Conservation (phyloP, 805 yeast species). For the Kodamaea kaohsiungensis region DNA sequence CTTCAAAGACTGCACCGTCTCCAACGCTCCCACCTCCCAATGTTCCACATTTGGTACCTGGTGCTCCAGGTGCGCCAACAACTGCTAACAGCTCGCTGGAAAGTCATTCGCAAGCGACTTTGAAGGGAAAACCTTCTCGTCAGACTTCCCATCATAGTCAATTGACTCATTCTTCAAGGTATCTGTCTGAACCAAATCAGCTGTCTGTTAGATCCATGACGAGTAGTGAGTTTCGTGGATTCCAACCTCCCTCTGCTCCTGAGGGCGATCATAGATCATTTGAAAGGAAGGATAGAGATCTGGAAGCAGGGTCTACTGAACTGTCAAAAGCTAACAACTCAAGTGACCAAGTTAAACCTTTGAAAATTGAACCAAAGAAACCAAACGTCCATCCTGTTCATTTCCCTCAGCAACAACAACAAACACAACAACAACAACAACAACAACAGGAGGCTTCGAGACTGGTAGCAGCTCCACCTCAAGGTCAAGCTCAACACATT, state of each 20-base stretch:
- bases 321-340: background rate
- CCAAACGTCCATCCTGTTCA: background rate
- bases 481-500: background rate
- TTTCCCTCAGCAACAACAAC: too few relatives aligned
- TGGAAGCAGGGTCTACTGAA: background rate
- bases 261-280: background rate
- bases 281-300: background rate
- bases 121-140: slow-evolving; percentile 1
- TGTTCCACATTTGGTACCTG: background rate
- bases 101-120: background rate
- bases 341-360: background rate
- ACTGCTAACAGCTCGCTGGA: background rate
- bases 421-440: too few relatives aligned
- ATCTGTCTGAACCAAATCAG: slow-evolving; percentile 2
- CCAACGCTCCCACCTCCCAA: background rate
- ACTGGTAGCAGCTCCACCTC: background rate
- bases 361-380: background rate
- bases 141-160: background rate
- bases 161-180: background rate
- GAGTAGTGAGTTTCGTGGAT: slow-evolving; percentile 10
- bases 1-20: background rate
- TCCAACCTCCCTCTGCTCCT: slow-evolving; percentile 11
- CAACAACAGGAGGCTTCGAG: background rate
- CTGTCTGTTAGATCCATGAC: slow-evolving; percentile 3
- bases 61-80: background rate